A percentile compares a stretch with the other conserved stretches of the same genome.
These are phyloP conservation scores for Picochlorum sp. DNA, from an alignment of 139 green algal species.

Conservation along the genomic window DNA sequence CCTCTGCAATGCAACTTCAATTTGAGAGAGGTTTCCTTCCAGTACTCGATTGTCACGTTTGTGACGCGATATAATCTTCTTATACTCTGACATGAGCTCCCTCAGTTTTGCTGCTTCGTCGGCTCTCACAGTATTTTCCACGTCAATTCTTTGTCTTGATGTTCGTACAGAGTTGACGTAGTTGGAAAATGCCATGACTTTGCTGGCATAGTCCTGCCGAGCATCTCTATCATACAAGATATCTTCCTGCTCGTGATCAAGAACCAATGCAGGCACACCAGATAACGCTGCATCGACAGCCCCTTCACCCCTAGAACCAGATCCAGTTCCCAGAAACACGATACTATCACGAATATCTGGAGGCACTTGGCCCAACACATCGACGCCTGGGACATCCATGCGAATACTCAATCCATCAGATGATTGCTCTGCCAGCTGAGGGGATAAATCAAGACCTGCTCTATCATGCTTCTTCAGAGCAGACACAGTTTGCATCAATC, in stretches of 20 bases:
- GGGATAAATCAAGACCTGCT: constrained; percentile 1
- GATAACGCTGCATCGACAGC: constrained; percentile 1
- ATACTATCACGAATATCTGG: constrained; percentile 19
- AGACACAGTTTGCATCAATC: background rate
- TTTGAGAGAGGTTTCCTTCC: background rate
- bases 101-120: constrained; percentile 2
- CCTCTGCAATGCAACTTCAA: background rate
- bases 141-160: background rate
- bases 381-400: background rate
- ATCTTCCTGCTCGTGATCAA: constrained; percentile 19
- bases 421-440: background rate
- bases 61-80: background rate
- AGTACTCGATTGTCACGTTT: background rate
- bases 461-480: background rate
- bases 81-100: constrained; percentile 1
- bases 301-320: background rate
- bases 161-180: background rate
- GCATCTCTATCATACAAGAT: constrained; percentile 8
- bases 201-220: constrained; percentile 16
- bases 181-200: constrained; percentile 14
- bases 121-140: background rate
- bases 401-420: background rate
- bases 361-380: constrained; percentile 5
- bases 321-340: background rate
- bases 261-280: constrained; percentile 18